Percentiles rank a stretch among this genome's conserved stretches.
These are phyloP conservation scores for Apophysomyces ossiformis DNA, from an alignment of 371 early-diverging fungal genomes.

Conservation along the genomic window DNA sequence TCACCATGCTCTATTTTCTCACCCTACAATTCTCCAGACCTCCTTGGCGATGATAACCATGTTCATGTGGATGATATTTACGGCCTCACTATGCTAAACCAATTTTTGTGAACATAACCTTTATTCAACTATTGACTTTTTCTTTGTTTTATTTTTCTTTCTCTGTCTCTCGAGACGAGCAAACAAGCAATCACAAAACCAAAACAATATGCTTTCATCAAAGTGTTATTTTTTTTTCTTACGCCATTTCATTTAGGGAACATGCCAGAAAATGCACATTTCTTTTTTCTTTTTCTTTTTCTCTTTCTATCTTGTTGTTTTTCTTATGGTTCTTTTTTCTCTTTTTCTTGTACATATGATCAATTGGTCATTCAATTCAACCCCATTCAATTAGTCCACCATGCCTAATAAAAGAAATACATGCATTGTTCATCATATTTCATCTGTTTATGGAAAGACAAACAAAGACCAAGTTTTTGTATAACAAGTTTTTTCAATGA, in stretches of 20 bases:
- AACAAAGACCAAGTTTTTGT: too few species aligned
- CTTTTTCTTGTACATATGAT: slow-evolving; percentile 7
- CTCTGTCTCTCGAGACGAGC: too few species aligned
- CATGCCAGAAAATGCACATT: slow-evolving; percentile 11
- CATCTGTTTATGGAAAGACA: too few species aligned
- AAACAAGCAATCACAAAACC: neutral
- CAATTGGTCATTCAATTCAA: neutral
- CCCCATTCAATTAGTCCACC: too few species aligned
- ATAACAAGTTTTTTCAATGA: too few species aligned
- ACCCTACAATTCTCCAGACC: neutral
- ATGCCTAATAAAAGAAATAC: too few species aligned
- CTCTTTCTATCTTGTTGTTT: slow-evolving; percentile 4
- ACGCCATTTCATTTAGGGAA: too few species aligned
- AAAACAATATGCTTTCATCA: neutral
- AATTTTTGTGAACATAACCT: too few species aligned
- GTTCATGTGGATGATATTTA: neutral
- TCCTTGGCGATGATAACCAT: neutral
- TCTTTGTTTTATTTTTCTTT: too few species aligned
- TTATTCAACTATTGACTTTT: too few species aligned
- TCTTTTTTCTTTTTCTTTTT: neutral
- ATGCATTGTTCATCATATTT: too few species aligned
- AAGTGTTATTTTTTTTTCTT: neutral
- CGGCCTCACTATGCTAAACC: neutral
- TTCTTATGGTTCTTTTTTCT: neutral
- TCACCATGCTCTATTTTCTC: neutral